A percentile compares a stretch with the other conserved stretches of the same genome.
Conservation (phyloP, 2,329 filamentous ascomycete genomes). For the Botrytis galanthina region DNA sequence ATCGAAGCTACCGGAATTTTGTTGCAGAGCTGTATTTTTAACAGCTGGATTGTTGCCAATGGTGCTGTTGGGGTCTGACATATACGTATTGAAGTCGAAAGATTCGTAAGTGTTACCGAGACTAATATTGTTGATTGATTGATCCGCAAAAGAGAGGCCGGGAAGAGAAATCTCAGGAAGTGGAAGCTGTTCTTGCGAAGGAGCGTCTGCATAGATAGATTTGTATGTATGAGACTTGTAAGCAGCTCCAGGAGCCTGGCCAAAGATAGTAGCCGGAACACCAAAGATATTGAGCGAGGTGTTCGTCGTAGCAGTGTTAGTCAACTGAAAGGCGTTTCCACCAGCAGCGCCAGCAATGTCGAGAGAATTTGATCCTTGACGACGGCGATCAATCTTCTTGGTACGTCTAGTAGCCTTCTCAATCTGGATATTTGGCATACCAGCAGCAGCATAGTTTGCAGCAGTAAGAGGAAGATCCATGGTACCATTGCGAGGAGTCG, state of each 20-base stretch:
- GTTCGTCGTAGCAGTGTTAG: background rate
- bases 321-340: too few relatives aligned
- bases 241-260: background rate
- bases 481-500: conserved; percentile 4
- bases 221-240: conserved; percentile 2
- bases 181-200: background rate
- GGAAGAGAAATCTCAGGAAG: background rate
- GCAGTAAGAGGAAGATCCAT: conserved; percentile 17
- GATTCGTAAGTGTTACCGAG: background rate
- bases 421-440: background rate
- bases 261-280: background rate
- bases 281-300: background rate
- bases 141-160: background rate
- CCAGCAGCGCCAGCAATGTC: background rate
- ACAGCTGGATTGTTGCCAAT: background rate
- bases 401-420: background rate
- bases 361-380: background rate
- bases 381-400: conserved; percentile 1
- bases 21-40: background rate
- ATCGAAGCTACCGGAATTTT: background rate
- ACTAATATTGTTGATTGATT: background rate
- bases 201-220: conserved; percentile 1
- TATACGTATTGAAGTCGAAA: background rate
- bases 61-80: too few relatives aligned
- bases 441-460: conserved; percentile 18